phyloP scores from a whole-genome alignment of 805 yeast species.

The Vanderwaltozyma yarrowii region DNA sequence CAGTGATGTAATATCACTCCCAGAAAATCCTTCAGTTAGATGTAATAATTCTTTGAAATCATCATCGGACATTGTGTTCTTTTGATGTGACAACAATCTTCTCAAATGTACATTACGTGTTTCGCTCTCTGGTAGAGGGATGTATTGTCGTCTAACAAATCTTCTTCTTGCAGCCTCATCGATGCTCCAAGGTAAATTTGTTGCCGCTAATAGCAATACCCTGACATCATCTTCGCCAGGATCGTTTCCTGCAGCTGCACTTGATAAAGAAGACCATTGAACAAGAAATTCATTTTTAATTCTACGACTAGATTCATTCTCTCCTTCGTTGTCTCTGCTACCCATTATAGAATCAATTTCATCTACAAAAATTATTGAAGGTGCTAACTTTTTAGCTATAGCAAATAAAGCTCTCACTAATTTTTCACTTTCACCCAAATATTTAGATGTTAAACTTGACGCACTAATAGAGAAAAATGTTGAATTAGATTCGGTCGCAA shows the following conservation, averaged over 20 bases:
- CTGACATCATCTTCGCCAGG: conserved; percentile 38
- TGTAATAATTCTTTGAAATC: conserved; percentile 53
- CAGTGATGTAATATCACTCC: conserved; percentile 83
- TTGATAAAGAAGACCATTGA: conserved; percentile 88
- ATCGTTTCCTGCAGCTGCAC: conserved; percentile 65
- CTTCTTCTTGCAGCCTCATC: conserved; percentile 96
- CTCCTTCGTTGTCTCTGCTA: conserved; percentile 46
- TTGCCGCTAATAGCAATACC: conserved; percentile 87
- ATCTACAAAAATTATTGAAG: conserved; percentile 90
- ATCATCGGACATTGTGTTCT: conserved; percentile 51
- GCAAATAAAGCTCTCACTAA: conserved; percentile 80
- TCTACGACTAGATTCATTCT: conserved; percentile 80
- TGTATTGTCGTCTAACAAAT: conserved; percentile 83
- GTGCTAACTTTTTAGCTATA: conserved; percentile 76
- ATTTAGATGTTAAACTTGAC: conserved; percentile 78
- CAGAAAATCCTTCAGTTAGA: conserved; percentile 78
- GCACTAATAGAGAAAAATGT: conserved; percentile 90
- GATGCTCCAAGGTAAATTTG: conserved; percentile 93
- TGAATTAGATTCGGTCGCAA: conserved; percentile 88
- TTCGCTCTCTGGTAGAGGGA: conserved; percentile 84
- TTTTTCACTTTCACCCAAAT: conserved; percentile 89
- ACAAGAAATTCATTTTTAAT: conserved; percentile 88
- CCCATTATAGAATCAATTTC: conserved; percentile 89
- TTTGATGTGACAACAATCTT: conserved; percentile 60
- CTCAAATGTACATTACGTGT: conserved; percentile 65